Evolutionary conservation across 1,284 basidiomycete species (phyloP), one percentile per base, ranked within the genome.

Genomic region (Apiotrichum mycotoxinovorans): DNA sequence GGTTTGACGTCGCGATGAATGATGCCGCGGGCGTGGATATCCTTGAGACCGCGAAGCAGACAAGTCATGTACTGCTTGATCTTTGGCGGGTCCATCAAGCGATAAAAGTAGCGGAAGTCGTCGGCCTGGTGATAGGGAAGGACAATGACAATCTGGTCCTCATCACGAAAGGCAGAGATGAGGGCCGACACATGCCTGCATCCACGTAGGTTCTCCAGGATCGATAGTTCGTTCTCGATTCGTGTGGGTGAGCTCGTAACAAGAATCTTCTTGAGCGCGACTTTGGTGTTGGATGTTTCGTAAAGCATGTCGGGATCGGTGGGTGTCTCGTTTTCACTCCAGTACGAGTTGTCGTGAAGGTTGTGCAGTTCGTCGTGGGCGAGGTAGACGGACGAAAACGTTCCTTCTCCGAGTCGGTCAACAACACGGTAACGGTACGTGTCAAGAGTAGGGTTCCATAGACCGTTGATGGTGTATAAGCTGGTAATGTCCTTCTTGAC

Each of bases 1-100:
- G 95, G 96, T 73, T 98, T 98, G 68, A 98, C 91, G 75, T 98
- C 95, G 37, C 95, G 90, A 77, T 98, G 95, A 50, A 98, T 89
- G 69, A 98, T 88, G 9, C 84, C 85, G 49, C 90, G 82, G n/a
- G 84, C 79, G 72, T 98, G 96, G 23, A 91, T 88, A 66, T 95
- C 92, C 51, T 88, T 85, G 52, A 98, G 77, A 1, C 91, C 93
- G 22, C 89, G 87, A 73, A 98, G 87, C 72, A 99, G 85, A 71
- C 89, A 94, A 41, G 87, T 85, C 68, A 98, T 87, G 79, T 98
- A 99, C 51, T 84, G 80, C 70, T 88, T 89, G 55, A 98, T 85
- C 49, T 73, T 69, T 1, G 63, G 60, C 3, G 69, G 67, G 57
- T 78, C 72, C 68, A 77, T 73, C 34, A 72, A 65, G 27, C 70